A percentile compares a stretch with the other conserved stretches of the same genome.
Conservation (phyloP, 2,329 filamentous ascomycete species). For the Pyrenochaeta sp. region DNA sequence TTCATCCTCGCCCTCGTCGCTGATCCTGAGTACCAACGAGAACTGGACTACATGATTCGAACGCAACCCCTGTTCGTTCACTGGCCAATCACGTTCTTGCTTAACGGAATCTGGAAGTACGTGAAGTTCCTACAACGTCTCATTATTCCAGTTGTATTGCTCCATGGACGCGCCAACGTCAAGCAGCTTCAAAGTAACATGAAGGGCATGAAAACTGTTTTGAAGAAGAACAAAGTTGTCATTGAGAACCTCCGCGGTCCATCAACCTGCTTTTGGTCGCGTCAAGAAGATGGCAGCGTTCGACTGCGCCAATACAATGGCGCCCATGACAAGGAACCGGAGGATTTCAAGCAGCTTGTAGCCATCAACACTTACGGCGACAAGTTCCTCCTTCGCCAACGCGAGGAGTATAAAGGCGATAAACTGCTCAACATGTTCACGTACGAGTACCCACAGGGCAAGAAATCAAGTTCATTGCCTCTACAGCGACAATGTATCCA, state of each 20-base stretch:
- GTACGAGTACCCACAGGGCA: constrained; percentile 57
- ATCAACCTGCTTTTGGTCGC: constrained; percentile 45
- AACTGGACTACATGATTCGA: constrained; percentile 55
- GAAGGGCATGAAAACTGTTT: constrained; percentile 54
- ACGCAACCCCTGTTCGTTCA: constrained; percentile 44
- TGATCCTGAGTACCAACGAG: constrained; percentile 60
- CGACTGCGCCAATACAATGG: constrained; percentile 43
- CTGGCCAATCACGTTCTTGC: constrained; percentile 48
- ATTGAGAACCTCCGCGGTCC: constrained; percentile 52
- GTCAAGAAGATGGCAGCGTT: constrained; percentile 38
- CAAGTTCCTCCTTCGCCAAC: constrained; percentile 51
- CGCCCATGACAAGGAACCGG: constrained; percentile 53
- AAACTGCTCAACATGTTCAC: constrained; percentile 7
- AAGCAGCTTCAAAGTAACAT: constrained; percentile 55
- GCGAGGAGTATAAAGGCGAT: constrained; percentile 6
- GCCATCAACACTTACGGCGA: constrained; percentile 57
- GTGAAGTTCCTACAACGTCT: constrained; percentile 52
- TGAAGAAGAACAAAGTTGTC: constrained; percentile 45
- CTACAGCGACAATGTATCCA: constrained; percentile 54
- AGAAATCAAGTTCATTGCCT: constrained; percentile 44
- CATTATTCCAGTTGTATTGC: constrained; percentile 54
- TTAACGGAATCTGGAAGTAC: constrained; percentile 59
- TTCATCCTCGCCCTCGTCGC: constrained; percentile 58
- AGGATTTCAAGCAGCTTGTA: constrained; percentile 22
- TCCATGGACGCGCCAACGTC: constrained; percentile 54